Evolutionary conservation across 805 yeast genomes (phyloP).

Genomic region (Starmerella kuoi): DNA sequence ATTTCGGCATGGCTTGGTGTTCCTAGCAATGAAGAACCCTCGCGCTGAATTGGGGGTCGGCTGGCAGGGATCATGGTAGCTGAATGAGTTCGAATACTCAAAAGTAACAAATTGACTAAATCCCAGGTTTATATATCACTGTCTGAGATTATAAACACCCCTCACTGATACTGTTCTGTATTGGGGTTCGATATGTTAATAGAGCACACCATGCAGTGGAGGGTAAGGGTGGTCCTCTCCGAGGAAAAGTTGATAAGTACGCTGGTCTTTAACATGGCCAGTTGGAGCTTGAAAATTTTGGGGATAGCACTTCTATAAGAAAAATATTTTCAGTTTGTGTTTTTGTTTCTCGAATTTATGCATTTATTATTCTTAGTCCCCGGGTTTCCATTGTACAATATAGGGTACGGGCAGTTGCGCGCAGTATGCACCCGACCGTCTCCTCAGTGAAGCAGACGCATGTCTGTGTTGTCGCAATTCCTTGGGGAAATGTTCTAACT

Average conservation of each 20-base stretch:
- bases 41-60: constrained; percentile 12
- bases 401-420: not conserved
- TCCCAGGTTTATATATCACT: not conserved
- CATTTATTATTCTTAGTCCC: not conserved
- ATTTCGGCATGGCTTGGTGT: constrained; percentile 25
- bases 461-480: too few relatives aligned
- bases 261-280: too few relatives aligned
- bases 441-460: too few relatives aligned
- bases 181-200: too few relatives aligned
- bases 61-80: constrained; percentile 3
- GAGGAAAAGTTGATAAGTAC: too few relatives aligned
- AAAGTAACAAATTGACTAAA: not conserved
- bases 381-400: not conserved
- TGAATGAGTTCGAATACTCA: too few relatives aligned
- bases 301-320: too few relatives aligned
- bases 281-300: too few relatives aligned
- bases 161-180: not conserved
- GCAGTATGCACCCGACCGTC: not conserved
- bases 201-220: too few relatives aligned
- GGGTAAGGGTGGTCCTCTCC: too few relatives aligned
- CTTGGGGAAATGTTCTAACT: too few relatives aligned
- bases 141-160: too few relatives aligned
- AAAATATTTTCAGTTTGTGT: not conserved
- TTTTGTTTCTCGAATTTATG: constrained; percentile 2
- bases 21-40: constrained; percentile 21